A percentile compares a stretch with the other conserved stretches of the same genome.
Conservation (phyloP, 495 filamentous ascomycete species). For the Xeromyces bisporus region DNA sequence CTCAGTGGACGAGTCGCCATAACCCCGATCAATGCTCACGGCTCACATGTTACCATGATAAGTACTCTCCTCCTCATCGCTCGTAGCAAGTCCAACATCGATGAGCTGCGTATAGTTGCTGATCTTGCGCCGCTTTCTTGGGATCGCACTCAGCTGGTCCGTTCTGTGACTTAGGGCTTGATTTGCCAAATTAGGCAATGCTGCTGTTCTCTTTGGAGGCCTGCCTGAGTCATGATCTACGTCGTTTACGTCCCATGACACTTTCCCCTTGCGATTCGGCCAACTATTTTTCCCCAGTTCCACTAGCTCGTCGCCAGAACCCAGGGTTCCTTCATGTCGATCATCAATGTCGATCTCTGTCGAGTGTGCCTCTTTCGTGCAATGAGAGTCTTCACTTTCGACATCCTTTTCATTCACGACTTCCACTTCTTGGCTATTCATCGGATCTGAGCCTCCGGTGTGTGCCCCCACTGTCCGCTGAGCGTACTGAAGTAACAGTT, state of each 20-base stretch:
- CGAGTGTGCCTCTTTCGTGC: neutral
- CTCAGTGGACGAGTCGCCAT: no score
- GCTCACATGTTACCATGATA: no score
- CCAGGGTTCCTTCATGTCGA: slow-evolving; percentile 1
- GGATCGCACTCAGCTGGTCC: neutral
- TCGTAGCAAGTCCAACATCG: slow-evolving; percentile 13
- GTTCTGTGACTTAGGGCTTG: neutral
- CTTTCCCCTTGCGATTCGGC: neutral
- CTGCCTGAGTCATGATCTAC: neutral
- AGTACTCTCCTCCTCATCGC: slow-evolving; percentile 10
- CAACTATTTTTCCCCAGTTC: neutral
- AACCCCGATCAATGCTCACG: no score
- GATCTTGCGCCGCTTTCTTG: slow-evolving; percentile 13
- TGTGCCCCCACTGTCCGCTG: neutral
- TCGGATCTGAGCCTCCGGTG: no score
- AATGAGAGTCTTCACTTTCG: neutral
- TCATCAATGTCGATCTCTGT: neutral
- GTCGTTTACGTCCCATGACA: neutral
- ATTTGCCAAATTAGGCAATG: no score
- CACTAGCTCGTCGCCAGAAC: neutral
- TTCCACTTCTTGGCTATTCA: slow-evolving; percentile 1
- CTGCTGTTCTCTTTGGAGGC: neutral
- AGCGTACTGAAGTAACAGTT: neutral
- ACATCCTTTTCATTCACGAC: neutral
- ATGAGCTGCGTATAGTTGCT: slow-evolving; percentile 15